Evolutionary conservation across 2,329 filamentous ascomycete genomes (phyloP), one percentile per base, ranked within the genome.

Genomic region (Aureobasidium lini): DNA sequence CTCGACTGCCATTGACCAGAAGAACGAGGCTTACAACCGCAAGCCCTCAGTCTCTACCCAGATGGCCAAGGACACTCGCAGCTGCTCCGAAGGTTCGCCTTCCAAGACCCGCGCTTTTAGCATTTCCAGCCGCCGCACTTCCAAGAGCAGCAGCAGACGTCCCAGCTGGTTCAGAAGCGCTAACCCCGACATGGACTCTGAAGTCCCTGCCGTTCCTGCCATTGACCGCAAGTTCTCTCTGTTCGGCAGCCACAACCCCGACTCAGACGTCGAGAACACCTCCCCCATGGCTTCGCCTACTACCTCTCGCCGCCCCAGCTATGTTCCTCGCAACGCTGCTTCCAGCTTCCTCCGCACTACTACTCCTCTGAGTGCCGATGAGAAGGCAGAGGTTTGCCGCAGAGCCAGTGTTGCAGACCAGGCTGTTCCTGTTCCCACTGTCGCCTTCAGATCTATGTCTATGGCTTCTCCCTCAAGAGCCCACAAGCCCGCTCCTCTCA

Each of bases 151-250:
- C 36, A 47, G 32, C 37, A 36, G n/a, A 44, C 23, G 23, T 23
- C 23, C 23, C 23, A 56, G 58, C 43, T 61, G 59, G 59, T 61
- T 37, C 23, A 48, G n/a, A 13, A 57, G 52, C 23, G 53, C 23
- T 39, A 61, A 61, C 59, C 59, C 59, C 28, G 58, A 60, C 8
- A 40, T 23, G 23, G 53, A 49, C 18, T 31, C 54, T 7, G 52
- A 40, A n/a, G 34, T 61, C 28, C 59, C 59, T 16, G 50, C 52
- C 16, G 53, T 61, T 16, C 59, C 59, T 29, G 9, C 36, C 13
- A 56, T 60, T 18, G 57, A 60, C 48, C 40, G 46, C 57, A 60
- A 60, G 46, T 59, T 37, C 48, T 56, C 52, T 44, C 23, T 57
- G 34, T 57, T 57, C 29, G 34, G 54, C 54, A 57, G 54, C 44